Conservation (phyloP, 1,139 yeast species). For the Lodderomyces margitis region DNA sequence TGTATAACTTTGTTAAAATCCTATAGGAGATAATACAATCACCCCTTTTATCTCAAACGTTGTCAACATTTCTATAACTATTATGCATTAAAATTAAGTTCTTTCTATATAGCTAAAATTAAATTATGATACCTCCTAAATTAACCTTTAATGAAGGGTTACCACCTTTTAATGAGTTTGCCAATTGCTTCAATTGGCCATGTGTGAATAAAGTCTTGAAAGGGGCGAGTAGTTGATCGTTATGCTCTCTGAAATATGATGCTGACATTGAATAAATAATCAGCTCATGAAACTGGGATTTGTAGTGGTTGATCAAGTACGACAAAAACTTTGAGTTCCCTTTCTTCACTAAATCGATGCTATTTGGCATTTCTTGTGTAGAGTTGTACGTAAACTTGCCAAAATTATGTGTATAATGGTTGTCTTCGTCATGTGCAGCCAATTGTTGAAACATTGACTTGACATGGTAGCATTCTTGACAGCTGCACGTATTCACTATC, state of each 20-base stretch:
- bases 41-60: no score
- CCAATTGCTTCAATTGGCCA: conserved; percentile 10
- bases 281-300: conserved; percentile 13
- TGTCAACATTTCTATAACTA: neutral
- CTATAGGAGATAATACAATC: no score
- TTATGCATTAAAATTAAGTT: neutral
- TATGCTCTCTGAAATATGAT: conserved; percentile 7
- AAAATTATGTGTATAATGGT: conserved; percentile 15
- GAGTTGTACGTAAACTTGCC: conserved; percentile 7
- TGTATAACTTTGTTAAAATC: no score
- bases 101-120: conserved; percentile 1
- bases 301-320: conserved; percentile 11
- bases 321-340: conserved; percentile 12
- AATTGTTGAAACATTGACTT: conserved; percentile 11
- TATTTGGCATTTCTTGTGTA: neutral
- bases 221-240: conserved; percentile 6
- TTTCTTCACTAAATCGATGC: conserved; percentile 9
- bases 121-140: conserved; percentile 13
- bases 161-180: conserved; percentile 1
- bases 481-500: conserved; percentile 13
- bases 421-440: conserved; percentile 14
- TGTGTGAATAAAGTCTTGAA: conserved; percentile 15
- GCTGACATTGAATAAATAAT: conserved; percentile 12
- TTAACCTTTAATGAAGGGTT: conserved; percentile 6
- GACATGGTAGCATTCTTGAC: conserved; percentile 9